Base-by-base conservation (phyloP, 2,329 filamentous ascomycete species). In the Cryphonectria nitschkei region DNA sequence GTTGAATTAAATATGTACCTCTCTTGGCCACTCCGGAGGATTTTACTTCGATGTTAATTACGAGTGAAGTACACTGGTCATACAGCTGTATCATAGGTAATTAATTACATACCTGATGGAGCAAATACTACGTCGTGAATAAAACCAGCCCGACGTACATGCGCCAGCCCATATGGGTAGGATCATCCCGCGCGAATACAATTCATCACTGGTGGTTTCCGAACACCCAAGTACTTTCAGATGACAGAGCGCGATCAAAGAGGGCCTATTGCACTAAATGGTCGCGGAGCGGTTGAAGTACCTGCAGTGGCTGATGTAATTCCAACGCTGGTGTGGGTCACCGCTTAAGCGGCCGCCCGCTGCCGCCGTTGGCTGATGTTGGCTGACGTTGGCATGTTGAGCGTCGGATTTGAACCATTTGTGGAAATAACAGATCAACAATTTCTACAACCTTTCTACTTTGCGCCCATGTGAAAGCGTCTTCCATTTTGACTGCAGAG, bases 1-100 rank as follows among this genome's bases (percentile, higher is more conserved):
- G 66, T 77, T 79, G 66, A 14, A 29, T 16, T 0, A 46, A 13
- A 39, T n/a, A n/a, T 50, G 11, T 50, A n/a, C 22, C 8, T n/a
- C 19, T 50, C 22, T 50, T 2, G 11, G 11, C 37, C 37, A 1
- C 46, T 50, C 6, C n/a, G 22, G 43, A 6, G 22, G 7, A 6
- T 22, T 50, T 7, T 50, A 50, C 22, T 50, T n/a, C 1, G 43
- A 46, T 46, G 34, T 34, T 34, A 39, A 22, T 6, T 50, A n/a
- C 1, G 9, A n/a, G 22, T 50, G 19, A 50, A 19, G 19, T 50
- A 22, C 19, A 50, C n/a, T 50, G 46, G 46, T 22, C 46, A 50
- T 50, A 50, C 19, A 41, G 39, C 39, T 50, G 46, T 22, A n/a
- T 50, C n/a, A 50, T 6, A 50, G n/a, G n/a, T n/a, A 19, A 22